Base-by-base conservation (phyloP, 176 grass and related monocot species). In the Urochloa ruziziensis region DNA sequence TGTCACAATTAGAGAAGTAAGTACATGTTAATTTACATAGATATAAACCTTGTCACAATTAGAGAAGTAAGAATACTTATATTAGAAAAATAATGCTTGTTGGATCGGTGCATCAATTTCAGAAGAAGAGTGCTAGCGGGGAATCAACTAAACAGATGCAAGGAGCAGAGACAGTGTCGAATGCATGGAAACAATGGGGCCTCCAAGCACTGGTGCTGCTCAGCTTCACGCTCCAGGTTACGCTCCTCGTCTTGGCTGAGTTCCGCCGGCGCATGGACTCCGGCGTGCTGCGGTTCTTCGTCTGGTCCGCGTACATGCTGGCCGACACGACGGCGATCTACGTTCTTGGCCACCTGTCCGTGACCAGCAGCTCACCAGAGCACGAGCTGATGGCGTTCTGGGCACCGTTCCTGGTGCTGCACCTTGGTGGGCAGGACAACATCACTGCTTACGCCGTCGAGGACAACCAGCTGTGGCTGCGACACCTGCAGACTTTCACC, bases 231-330 rank as follows among this genome's bases (percentile, higher is more conserved):
- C 47, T 68, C 32, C 62, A 68, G 47, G 47, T 56, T 3, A 11
- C 4, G 13, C 63, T 80, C 32, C 62, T 80, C 62, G 19, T 81
- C 32, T 7, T 81, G 32, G 78, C 63, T 0, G 78, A 81, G 7
- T 56, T 69, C 78, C 78, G 63, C 2, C 48, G 78, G 48, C n/a
- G 48, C 16, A 36, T 15, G 0, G 63, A 81, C 48, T 69, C 63
- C 9, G 48, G 33, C 8, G 33, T 69, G 46, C 29, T 68, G 6
- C 54, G 23, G 21, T 2, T 56, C 3, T 21, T 81, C 12, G 2
- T 30, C 15, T 81, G 78, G 78, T 68, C 78, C 1, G 78, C 78
- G 4, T 81, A 81, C 78, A 53, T 56, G 78, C 2, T 81, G 21
- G 78, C 78, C 4, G 47, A 81, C 33, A 23, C 23, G 19, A 67